Conservation (phyloP, 2,329 filamentous ascomycete genomes). For the Colletotrichum destructivum region DNA sequence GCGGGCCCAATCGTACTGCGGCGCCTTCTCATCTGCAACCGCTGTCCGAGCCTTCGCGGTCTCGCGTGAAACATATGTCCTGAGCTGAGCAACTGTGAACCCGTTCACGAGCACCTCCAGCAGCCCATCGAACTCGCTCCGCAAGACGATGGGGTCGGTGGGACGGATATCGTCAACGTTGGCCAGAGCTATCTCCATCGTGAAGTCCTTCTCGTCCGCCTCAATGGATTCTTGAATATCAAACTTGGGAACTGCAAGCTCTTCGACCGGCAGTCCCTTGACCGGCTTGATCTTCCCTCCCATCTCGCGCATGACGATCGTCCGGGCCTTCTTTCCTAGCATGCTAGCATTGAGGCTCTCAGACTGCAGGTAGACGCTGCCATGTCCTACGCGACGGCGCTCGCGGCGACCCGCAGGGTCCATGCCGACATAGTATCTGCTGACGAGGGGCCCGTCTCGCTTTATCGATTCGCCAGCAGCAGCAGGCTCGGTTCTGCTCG, state of each 20-base stretch:
- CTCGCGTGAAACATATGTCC: conserved; percentile 54
- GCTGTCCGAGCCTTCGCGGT: conserved; percentile 14
- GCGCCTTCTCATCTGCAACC: conserved; percentile 20
- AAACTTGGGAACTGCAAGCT: conserved; percentile 19
- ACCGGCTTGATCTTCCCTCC: conserved; percentile 39
- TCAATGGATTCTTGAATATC: conserved; percentile 53
- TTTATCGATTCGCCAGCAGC: background rate
- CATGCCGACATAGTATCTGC: background rate
- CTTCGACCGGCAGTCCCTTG: conserved; percentile 29
- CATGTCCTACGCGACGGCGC: conserved; percentile 14
- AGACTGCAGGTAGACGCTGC: conserved; percentile 26
- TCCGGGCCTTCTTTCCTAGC: conserved; percentile 58
- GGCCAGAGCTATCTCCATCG: conserved; percentile 54
- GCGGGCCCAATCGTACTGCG: conserved; percentile 59
- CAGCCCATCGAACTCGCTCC: conserved; percentile 60
- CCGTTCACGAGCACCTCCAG: conserved; percentile 56
- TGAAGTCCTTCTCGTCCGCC: conserved; percentile 47
- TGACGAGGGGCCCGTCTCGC: background rate
- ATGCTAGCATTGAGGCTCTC: conserved; percentile 50
- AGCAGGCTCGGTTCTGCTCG: background rate
- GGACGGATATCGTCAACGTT: conserved; percentile 68
- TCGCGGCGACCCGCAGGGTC: conserved; percentile 5
- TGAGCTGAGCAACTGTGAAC: conserved; percentile 64
- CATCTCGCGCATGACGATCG: conserved; percentile 63
- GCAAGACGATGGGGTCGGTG: conserved; percentile 54